Conservation (phyloP, 2,329 filamentous ascomycete species). For the Ophiostoma australiae region DNA sequence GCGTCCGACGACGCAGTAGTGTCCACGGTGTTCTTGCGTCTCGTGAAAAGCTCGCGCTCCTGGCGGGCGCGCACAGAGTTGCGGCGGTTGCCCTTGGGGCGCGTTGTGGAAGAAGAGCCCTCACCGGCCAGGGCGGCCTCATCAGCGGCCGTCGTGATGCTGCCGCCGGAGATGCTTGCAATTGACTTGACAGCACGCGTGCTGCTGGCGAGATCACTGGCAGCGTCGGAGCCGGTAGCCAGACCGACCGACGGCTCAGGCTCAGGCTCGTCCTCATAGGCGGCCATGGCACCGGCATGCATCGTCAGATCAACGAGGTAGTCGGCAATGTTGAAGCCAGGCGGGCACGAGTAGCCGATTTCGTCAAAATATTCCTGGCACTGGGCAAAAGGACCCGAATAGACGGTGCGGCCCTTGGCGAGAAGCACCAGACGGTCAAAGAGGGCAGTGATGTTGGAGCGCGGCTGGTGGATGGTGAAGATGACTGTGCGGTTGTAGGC, state of each 20-base stretch:
- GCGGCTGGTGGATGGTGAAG: conserved; percentile 96
- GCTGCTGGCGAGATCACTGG: conserved; percentile 75
- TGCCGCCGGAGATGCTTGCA: conserved; percentile 73
- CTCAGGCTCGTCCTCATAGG: conserved; percentile 47
- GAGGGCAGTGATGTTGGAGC: conserved; percentile 95
- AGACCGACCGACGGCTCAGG: conserved; percentile 29
- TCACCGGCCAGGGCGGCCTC: conserved; percentile 52
- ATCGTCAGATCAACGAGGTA: conserved; percentile 97
- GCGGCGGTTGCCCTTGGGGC: conserved; percentile 65
- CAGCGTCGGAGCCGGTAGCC: conserved; percentile 48
- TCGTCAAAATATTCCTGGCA: conserved; percentile 92
- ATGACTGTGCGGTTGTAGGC: conserved; percentile 95
- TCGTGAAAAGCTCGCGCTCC: conserved; percentile 83
- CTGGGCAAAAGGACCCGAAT: conserved; percentile 81
- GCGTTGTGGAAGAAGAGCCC: conserved; percentile 47
- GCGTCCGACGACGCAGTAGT: conserved; percentile 60
- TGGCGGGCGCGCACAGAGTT: conserved; percentile 81
- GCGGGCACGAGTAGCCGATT: conserved; percentile 86
- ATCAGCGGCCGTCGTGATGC: conserved; percentile 52
- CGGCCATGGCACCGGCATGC: conserved; percentile 68
- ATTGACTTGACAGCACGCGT: conserved; percentile 86
- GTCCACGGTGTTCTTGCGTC: conserved; percentile 61
- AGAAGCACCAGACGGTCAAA: conserved; percentile 92
- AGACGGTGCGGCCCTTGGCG: conserved; percentile 83
- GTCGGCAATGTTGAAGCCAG: conserved; percentile 97